These are phyloP conservation scores for Nymphaea thermarum DNA, from an alignment of 164 flowering plant species.

Conservation along the genomic window DNA sequence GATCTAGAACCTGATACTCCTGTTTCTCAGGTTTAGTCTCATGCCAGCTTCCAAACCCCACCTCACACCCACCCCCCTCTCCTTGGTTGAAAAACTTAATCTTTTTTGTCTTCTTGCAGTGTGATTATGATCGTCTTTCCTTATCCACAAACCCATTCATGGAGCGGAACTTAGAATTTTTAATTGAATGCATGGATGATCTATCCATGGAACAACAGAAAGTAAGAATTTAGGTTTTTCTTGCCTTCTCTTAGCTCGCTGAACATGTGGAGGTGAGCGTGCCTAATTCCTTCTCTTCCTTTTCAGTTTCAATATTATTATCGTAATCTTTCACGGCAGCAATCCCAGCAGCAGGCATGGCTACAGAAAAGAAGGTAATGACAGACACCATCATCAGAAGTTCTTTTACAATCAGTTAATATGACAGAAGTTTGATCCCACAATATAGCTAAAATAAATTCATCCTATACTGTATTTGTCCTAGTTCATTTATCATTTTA, in stretches of 20 bases:
- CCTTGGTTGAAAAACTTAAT: not conserved
- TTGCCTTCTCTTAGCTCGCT: not conserved
- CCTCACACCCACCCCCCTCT: too few relatives aligned
- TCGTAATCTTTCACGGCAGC: constrained; percentile 81
- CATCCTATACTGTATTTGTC: too few relatives aligned
- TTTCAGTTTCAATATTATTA: constrained; percentile 84
- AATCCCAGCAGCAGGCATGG: constrained; percentile 96
- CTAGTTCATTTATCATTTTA: too few relatives aligned
- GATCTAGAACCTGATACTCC: constrained; percentile 82
- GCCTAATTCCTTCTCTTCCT: not conserved
- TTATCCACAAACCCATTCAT: constrained; percentile 63
- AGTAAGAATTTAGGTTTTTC: constrained; percentile 26
- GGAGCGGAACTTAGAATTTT: constrained; percentile 90
- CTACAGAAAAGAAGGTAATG: constrained; percentile 90
- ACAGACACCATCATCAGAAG: not conserved
- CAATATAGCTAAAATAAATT: too few relatives aligned
- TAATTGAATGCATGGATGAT: constrained; percentile 96
- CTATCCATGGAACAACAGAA: constrained; percentile 84
- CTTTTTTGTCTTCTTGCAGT: constrained; percentile 23
- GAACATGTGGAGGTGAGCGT: not conserved
- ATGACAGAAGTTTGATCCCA: too few relatives aligned
- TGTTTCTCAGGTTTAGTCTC: constrained; percentile 53
- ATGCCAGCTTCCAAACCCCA: too few relatives aligned
- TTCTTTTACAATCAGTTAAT: too few relatives aligned
- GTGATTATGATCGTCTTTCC: constrained; percentile 88